A percentile compares a stretch with the other conserved stretches of the same genome.
These are phyloP conservation scores for Phytopythium vexans DNA, from an alignment of 352 stramenopile species.

Conservation along the genomic window DNA sequence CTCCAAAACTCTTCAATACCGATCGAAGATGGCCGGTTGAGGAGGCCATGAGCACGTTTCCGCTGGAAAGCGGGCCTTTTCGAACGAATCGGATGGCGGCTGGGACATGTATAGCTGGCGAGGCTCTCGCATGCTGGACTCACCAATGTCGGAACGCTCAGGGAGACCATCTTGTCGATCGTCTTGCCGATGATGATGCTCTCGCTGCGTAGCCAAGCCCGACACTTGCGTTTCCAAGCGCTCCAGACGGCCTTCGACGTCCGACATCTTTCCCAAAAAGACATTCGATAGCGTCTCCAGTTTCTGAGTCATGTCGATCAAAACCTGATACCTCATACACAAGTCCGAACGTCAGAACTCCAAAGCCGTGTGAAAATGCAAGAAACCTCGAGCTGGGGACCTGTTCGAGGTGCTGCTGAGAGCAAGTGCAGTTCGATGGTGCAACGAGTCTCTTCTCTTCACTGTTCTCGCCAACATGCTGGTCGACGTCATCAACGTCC, in stretches of 20 bases:
- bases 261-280: conserved; percentile 32
- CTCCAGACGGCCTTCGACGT: conserved; percentile 28
- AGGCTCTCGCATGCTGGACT: no score
- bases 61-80: neutral
- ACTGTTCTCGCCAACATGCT: no score
- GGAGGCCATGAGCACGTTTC: conserved; percentile 1
- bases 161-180: no score
- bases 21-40: conserved; percentile 1
- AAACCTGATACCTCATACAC: conserved; percentile 3
- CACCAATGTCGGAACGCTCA: no score
- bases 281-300: conserved; percentile 25
- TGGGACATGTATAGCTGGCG: no score
- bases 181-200: neutral
- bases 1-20: neutral
- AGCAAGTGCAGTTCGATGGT: no score
- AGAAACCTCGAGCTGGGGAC: no score
- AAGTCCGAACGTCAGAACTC: no score
- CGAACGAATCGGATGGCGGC: neutral
- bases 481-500: no score
- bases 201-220: conserved; percentile 3
- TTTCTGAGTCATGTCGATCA: conserved; percentile 25
- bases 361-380: no score
- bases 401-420: no score
- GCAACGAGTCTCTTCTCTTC: no score
- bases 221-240: conserved; percentile 31